These are phyloP conservation scores for Saururus chinensis DNA, from an alignment of 164 flowering plant species.

Conservation along the genomic window DNA sequence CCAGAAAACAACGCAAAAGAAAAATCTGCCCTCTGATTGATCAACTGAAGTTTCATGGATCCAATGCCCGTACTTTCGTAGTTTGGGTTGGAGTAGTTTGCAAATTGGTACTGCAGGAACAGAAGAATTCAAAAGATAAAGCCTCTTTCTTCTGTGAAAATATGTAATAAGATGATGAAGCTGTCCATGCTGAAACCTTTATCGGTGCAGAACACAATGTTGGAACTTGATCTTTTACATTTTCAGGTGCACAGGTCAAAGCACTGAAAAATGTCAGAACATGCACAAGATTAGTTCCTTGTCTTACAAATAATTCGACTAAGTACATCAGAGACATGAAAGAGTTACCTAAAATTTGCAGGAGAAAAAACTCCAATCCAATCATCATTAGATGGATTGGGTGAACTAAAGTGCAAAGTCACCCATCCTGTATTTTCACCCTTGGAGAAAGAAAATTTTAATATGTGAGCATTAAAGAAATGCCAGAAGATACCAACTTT, in stretches of 20 bases:
- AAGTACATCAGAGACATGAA: neutral
- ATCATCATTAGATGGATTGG: constrained; percentile 59
- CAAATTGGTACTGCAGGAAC: constrained; percentile 45
- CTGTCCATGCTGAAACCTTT: constrained; percentile 30
- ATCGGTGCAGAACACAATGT: constrained; percentile 73
- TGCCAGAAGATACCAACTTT: neutral
- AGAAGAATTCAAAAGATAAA: neutral
- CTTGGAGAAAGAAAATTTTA: constrained; percentile 14
- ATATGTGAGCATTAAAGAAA: neutral
- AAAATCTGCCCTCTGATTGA: constrained; percentile 67
- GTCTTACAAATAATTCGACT: neutral
- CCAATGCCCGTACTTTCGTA: constrained; percentile 45
- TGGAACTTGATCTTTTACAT: constrained; percentile 39
- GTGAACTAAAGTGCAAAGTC: constrained; percentile 30
- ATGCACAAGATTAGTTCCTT: neutral
- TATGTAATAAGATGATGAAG: neutral
- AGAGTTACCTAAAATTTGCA: constrained; percentile 62
- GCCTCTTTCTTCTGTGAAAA: neutral
- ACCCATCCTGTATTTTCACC: constrained; percentile 59
- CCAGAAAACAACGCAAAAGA: constrained; percentile 61
- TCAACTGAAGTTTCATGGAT: constrained; percentile 40
- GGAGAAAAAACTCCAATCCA: constrained; percentile 98
- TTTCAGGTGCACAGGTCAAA: constrained; percentile 47
- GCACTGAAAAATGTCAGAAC: constrained; percentile 31
- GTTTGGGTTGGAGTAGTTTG: constrained; percentile 37